These are phyloP conservation scores for Zostera marina DNA, from an alignment of 116 monocot genomes.

Conservation along the genomic window DNA sequence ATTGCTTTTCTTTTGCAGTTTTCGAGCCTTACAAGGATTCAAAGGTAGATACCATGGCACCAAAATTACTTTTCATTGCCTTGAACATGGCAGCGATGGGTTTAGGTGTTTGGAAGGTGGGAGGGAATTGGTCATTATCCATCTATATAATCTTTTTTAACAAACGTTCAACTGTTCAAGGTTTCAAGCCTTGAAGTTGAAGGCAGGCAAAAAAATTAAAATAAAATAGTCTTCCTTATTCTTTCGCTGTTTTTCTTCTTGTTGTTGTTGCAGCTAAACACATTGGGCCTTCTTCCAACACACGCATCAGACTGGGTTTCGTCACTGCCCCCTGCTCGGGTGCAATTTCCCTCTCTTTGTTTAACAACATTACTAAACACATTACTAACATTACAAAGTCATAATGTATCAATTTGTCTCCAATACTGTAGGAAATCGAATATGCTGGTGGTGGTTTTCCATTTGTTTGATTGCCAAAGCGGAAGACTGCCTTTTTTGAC, in stretches of 20 bases:
- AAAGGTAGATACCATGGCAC: slow-evolving; percentile 58
- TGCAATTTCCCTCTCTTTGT: slow-evolving; percentile 6
- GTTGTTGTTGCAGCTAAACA: slow-evolving; percentile 43
- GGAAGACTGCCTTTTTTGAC: no score
- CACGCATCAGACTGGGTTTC: slow-evolving; percentile 98
- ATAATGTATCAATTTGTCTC: background rate
- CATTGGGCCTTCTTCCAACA: slow-evolving; percentile 92
- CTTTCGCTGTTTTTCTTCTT: background rate
- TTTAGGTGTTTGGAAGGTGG: slow-evolving; percentile 93
- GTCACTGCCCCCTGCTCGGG: slow-evolving; percentile 81
- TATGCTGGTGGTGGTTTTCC: slow-evolving; percentile 13
- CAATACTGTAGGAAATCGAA: slow-evolving; percentile 10
- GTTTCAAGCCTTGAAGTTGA: no score
- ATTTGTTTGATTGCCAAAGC: slow-evolving; percentile 5
- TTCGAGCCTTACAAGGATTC: slow-evolving; percentile 97
- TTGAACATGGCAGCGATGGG: slow-evolving; percentile 70
- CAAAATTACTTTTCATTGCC: slow-evolving; percentile 79
- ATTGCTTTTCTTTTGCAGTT: slow-evolving; percentile 26
- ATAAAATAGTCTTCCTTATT: slow-evolving; percentile 1
- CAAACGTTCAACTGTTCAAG: no score
- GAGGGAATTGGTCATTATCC: background rate
- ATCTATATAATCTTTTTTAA: no score
- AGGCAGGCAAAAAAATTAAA: no score
- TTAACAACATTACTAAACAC: background rate
- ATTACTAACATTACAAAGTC: background rate